phyloP scores from a whole-genome alignment of 1,139 yeast species.

The Geotrichum bryndzae region DNA sequence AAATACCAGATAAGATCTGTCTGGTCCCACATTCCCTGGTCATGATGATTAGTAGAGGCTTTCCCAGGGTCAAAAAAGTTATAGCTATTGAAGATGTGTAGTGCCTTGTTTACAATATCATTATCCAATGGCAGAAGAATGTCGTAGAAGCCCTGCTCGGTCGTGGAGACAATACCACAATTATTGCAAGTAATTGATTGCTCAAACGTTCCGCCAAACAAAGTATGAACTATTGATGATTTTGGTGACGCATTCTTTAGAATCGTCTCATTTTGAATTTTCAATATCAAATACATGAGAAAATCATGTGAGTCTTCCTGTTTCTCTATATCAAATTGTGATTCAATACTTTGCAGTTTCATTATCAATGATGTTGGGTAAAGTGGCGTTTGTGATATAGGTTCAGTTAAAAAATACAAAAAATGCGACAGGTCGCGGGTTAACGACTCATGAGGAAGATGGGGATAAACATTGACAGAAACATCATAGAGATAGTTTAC shows the following conservation, averaged over 20 bases:
- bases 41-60: background rate
- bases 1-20: conserved; percentile 75
- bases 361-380: background rate
- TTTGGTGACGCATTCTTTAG: conserved; percentile 82
- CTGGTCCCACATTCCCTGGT: conserved; percentile 55
- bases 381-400: background rate
- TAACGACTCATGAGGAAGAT: background rate
- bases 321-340: conserved; percentile 73
- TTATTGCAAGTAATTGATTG: conserved; percentile 77
- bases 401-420: background rate
- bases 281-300: conserved; percentile 78
- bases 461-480: conserved; percentile 46
- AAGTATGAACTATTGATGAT: conserved; percentile 76
- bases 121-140: conserved; percentile 48
- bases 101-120: conserved; percentile 33
- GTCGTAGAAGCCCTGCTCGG: conserved; percentile 90
- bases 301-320: conserved; percentile 98
- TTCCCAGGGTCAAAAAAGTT: background rate
- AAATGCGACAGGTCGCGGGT: background rate
- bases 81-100: background rate
- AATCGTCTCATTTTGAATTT: conserved; percentile 83
- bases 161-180: conserved; percentile 72
- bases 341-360: background rate
- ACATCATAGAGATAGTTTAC: conserved; percentile 58
- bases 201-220: conserved; percentile 82